Evolutionary conservation across 345 rosid genomes (phyloP).

Genomic region (Aquilaria yunnanensis): DNA sequence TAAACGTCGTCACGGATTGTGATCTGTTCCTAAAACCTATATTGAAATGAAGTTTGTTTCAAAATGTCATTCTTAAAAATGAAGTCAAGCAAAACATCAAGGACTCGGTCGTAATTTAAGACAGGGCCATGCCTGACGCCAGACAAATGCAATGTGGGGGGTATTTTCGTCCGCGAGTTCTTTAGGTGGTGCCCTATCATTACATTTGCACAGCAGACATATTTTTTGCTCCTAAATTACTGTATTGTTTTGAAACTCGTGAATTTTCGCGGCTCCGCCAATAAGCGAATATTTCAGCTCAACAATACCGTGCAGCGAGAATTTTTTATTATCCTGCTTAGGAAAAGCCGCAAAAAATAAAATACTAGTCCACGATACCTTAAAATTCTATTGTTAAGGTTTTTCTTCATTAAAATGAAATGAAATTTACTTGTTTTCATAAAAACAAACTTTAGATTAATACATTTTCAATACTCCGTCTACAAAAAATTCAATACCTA

Average conservation of each 20-base stretch:
- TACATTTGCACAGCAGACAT: background rate
- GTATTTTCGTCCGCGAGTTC: constrained; percentile 4
- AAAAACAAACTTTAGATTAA: too few species aligned
- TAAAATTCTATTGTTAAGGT: too few species aligned
- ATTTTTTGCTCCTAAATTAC: background rate
- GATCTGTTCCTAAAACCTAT: too few species aligned
- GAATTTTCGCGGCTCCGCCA: constrained; percentile 32
- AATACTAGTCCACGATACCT: background rate
- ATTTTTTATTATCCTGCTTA: background rate
- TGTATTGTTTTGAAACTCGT: constrained; percentile 12
- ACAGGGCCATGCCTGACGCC: background rate
- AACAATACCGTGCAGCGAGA: too few species aligned
- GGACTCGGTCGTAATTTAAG: background rate
- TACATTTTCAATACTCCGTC: too few species aligned
- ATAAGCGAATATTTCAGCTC: background rate
- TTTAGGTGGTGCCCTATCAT: background rate
- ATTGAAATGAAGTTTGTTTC: too few species aligned
- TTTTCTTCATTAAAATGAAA: too few species aligned
- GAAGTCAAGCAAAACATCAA: background rate
- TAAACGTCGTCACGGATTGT: too few species aligned
- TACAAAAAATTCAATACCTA: too few species aligned
- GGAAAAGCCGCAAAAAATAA: background rate
- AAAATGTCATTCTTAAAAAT: background rate
- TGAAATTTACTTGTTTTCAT: too few species aligned
- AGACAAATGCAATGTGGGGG: background rate